Evolutionary conservation across 2,329 filamentous ascomycete genomes (phyloP), one percentile per base, ranked within the genome.

Genomic region (Cercospora brassicicola): DNA sequence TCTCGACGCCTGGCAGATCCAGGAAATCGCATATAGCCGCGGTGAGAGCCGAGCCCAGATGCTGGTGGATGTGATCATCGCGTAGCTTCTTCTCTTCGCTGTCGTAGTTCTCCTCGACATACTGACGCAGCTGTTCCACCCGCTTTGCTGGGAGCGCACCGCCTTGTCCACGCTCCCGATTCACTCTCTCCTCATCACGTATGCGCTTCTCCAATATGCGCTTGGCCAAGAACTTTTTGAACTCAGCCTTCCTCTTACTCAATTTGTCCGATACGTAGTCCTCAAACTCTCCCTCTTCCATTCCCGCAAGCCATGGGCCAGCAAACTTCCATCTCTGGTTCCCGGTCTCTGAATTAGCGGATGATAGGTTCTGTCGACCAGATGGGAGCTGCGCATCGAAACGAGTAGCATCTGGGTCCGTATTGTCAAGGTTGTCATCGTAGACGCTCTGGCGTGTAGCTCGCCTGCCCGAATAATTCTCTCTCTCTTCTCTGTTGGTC

Each of bases 231-330:
- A 76, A 77, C 23, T 72, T 69, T 4, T 65, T 69, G 71, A 79
- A 81, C 55, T 76, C 76, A 13, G 69, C 69, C 59, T 72, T 73
- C 55, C 73, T 71, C 55, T 80, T 78, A 15, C 75, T 74, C 1
- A 81, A 78, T 3, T 85, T 78, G 67, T 59, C 42, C 26, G 66
- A 61, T 26, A 89, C 66, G 70, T 84, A 89, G 1, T 75, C 73
- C 56, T 83, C 76, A 73, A 89, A 89, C 69, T 88, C 84, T 23
- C 82, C 80, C 66, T 86, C 82, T 33, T 83, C 83, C 80, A 87
- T 84, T 13, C 84, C 84, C 13, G 84, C 82, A 31, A 89, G 77
- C 82, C 84, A 88, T n/a, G 87, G 87, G 0, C 87, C 87, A 33
- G 83, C 80, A 72, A 84, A 85, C 75, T 87, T 86, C 83, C 86